Percentiles rank a stretch among this genome's conserved stretches.
Evolutionary conservation across 2,329 filamentous ascomycete species (phyloP).

Genomic region (Pleoardoris graminearum): DNA sequence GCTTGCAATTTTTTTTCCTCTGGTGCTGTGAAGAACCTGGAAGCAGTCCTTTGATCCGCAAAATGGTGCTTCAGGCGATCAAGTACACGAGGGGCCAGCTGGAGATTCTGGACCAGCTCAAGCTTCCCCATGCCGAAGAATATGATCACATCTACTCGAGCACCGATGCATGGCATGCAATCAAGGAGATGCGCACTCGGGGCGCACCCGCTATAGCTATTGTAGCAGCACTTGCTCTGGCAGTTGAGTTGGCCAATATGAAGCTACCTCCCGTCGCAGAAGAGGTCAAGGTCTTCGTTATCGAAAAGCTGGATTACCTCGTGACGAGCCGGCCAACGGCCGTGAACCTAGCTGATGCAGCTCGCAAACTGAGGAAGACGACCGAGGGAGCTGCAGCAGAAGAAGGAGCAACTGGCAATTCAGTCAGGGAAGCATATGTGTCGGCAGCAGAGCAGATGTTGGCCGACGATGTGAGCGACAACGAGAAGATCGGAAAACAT

Average conservation of each 20-base stretch:
- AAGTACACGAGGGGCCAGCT: conserved; percentile 73
- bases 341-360: conserved; percentile 91
- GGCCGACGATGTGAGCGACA: conserved; percentile 82
- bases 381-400: conserved; percentile 57
- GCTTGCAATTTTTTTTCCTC: conserved; percentile 15
- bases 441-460: conserved; percentile 83
- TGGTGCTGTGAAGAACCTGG: neutral
- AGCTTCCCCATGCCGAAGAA: conserved; percentile 76
- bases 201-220: conserved; percentile 96
- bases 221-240: conserved; percentile 87
- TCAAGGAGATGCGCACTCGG: conserved; percentile 76
- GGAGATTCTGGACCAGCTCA: conserved; percentile 81
- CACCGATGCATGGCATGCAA: conserved; percentile 79
- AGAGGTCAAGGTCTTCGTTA: conserved; percentile 69
- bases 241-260: conserved; percentile 74
- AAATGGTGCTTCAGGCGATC: conserved; percentile 72
- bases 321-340: conserved; percentile 89
- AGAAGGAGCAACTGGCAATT: conserved; percentile 51
- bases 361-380: conserved; percentile 72
- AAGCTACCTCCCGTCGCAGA: conserved; percentile 58
- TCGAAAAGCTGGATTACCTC: conserved; percentile 79
- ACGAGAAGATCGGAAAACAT: conserved; percentile 79
- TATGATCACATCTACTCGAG: conserved; percentile 73
- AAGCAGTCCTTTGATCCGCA: neutral
- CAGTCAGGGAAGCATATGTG: conserved; percentile 72